These are phyloP conservation scores for Fusarium abutilonis DNA, from an alignment of 2,329 filamentous ascomycete genomes.

Conservation along the genomic window DNA sequence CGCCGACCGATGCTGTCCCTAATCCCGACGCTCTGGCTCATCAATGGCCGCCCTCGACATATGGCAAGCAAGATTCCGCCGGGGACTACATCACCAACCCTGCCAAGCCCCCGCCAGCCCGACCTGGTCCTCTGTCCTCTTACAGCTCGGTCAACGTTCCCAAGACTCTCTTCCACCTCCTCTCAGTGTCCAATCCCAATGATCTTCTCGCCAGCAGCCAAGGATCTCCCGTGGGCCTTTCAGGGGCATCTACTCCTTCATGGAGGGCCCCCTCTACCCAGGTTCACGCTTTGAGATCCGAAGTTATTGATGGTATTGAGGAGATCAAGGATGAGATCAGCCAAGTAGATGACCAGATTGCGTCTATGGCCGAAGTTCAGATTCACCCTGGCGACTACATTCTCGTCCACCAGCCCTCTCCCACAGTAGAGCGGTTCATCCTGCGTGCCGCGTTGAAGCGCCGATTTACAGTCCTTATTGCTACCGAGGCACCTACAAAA, in stretches of 20 bases:
- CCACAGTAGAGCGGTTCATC: constrained; percentile 89
- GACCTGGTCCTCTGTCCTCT: constrained; percentile 70
- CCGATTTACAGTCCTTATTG: constrained; percentile 90
- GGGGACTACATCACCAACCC: constrained; percentile 45
- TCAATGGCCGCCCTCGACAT: constrained; percentile 48
- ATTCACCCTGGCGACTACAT: constrained; percentile 95
- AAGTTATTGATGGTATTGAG: constrained; percentile 92
- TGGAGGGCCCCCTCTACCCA: constrained; percentile 55
- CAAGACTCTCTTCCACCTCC: constrained; percentile 87
- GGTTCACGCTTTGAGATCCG: constrained; percentile 79
- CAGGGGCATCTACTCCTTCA: constrained; percentile 62
- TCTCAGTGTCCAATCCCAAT: constrained; percentile 74
- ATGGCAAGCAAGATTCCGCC: constrained; percentile 50
- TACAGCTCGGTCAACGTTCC: constrained; percentile 72
- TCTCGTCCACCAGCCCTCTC: constrained; percentile 85
- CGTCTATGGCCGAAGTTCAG: constrained; percentile 85
- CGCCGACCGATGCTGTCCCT: constrained; percentile 54
- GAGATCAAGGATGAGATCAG: constrained; percentile 96
- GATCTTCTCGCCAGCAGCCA: constrained; percentile 49
- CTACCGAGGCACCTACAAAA: constrained; percentile 66
- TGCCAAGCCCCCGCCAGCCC: constrained; percentile 50
- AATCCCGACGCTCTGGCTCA: constrained; percentile 41
- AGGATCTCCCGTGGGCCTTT: constrained; percentile 60
- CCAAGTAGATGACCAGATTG: constrained; percentile 92
- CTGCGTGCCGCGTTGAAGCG: constrained; percentile 87